These are phyloP conservation scores for Crucibulum laeve DNA, from an alignment of 768 basidiomycete genomes.

Conservation along the genomic window DNA sequence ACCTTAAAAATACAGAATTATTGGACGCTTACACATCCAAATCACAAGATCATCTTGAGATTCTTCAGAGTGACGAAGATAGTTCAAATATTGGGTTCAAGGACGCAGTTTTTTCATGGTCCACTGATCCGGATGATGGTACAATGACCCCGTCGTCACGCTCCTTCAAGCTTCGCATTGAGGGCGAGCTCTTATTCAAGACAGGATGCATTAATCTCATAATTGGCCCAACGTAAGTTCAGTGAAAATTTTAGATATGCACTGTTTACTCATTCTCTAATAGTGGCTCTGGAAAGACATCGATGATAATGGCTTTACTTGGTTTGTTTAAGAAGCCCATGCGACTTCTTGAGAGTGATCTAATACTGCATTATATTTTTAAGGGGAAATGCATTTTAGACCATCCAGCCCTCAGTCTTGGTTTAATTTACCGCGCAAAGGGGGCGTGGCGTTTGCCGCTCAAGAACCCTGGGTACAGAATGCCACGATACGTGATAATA, in stretches of 20 bases:
- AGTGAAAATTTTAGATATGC: background rate
- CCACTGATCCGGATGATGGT: slow-evolving; percentile 23
- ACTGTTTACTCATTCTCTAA: background rate
- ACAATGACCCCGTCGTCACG: slow-evolving; percentile 38
- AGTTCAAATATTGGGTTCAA: slow-evolving; percentile 31
- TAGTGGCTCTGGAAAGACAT: slow-evolving; percentile 54
- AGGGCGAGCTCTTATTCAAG: slow-evolving; percentile 53
- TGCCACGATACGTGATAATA: slow-evolving; percentile 48
- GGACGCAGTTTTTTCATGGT: slow-evolving; percentile 55
- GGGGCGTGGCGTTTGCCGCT: slow-evolving; percentile 74
- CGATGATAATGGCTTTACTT: slow-evolving; percentile 40
- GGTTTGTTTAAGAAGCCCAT: background rate
- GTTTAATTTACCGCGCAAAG: slow-evolving; percentile 64
- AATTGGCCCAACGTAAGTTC: slow-evolving; percentile 45
- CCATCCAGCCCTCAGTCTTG: slow-evolving; percentile 49
- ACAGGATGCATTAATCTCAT: slow-evolving; percentile 51
- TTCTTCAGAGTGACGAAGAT: slow-evolving; percentile 7
- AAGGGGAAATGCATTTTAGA: slow-evolving; percentile 65
- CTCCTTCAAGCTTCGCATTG: slow-evolving; percentile 46
- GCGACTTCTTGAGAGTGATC: background rate
- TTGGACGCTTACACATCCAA: slow-evolving; percentile 30
- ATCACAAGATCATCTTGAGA: slow-evolving; percentile 21
- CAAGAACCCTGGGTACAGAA: slow-evolving; percentile 85
- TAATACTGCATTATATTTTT: background rate
- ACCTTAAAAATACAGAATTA: slow-evolving; percentile 35